Evolutionary conservation across 495 filamentous ascomycete species (phyloP).

Genomic region (Penicillium cataractarum): DNA sequence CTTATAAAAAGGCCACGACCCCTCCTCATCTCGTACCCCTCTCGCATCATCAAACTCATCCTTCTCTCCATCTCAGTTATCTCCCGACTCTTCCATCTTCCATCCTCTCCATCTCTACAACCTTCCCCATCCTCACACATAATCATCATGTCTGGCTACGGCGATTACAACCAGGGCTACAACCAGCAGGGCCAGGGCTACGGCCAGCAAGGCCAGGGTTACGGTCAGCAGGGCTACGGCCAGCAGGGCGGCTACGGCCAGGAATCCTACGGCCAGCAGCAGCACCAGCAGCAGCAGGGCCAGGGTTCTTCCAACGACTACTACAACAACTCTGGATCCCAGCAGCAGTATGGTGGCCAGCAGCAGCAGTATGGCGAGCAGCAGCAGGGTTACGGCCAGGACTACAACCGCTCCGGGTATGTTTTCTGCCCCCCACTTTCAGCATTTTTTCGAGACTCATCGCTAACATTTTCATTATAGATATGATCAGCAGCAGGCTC

Average conservation of each 20-base stretch:
- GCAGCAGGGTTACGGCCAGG: constrained; percentile 33
- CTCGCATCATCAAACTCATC: constrained; percentile 9
- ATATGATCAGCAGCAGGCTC: constrained; percentile 36
- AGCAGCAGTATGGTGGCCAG: constrained; percentile 28
- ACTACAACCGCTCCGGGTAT: constrained; percentile 34
- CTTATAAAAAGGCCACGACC: constrained; percentile 30
- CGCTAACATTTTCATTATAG: constrained; percentile 20
- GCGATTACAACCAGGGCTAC: constrained; percentile 46
- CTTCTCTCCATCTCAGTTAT: constrained; percentile 20
- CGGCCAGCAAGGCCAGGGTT: constrained; percentile 13
- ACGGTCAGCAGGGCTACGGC: constrained; percentile 28
- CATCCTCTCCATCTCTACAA: no score
- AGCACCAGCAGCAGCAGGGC: constrained; percentile 15
- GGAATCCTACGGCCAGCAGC: constrained; percentile 29
- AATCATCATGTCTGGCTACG: constrained; percentile 49
- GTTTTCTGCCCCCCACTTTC: constrained; percentile 12
- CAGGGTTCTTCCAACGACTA: constrained; percentile 32
- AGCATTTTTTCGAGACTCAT: background rate
- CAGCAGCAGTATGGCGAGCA: constrained; percentile 29
- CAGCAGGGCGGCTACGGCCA: constrained; percentile 35
- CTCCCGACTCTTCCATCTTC: constrained; percentile 8
- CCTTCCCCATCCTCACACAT: constrained; percentile 7
- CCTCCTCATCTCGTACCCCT: constrained; percentile 11
- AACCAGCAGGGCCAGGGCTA: constrained; percentile 31
- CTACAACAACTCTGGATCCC: constrained; percentile 37